phyloP scores from a whole-genome alignment of 2,329 filamentous ascomycete genomes.

The Penicillium janthinellum region DNA sequence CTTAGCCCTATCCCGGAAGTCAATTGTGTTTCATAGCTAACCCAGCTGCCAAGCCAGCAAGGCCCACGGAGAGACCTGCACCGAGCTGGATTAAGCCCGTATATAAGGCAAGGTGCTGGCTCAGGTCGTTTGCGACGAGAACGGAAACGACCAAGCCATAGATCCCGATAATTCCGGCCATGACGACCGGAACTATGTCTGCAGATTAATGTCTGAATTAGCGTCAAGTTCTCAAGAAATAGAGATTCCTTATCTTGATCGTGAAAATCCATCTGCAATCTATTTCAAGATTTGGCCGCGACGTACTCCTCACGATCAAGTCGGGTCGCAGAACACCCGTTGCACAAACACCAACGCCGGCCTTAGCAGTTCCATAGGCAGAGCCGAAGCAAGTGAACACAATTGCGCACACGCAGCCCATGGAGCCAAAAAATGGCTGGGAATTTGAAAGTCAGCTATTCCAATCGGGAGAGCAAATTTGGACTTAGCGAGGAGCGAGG shows the following conservation, averaged over 20 bases:
- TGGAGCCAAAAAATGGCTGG: constrained; percentile 91
- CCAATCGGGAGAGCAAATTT: background rate
- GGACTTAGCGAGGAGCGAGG: background rate
- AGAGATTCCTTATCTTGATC: background rate
- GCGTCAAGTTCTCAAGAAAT: background rate
- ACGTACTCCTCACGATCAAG: constrained; percentile 98
- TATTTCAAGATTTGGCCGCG: no score
- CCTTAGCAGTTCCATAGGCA: constrained; percentile 98
- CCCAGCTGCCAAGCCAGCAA: constrained; percentile 78
- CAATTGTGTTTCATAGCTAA: constrained; percentile 20
- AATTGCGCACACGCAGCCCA: constrained; percentile 93
- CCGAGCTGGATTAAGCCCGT: constrained; percentile 85
- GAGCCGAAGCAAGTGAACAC: constrained; percentile 96
- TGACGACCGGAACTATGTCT: constrained; percentile 99
- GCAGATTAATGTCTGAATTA: background rate
- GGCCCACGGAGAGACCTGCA: constrained; percentile 78
- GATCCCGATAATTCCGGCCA: constrained; percentile 99
- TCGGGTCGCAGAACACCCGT: constrained; percentile 98
- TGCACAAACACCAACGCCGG: constrained; percentile 95
- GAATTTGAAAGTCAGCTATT: background rate
- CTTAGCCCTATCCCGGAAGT: no score
- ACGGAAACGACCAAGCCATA: constrained; percentile 92
- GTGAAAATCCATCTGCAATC: no score
- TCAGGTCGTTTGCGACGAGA: constrained; percentile 77
- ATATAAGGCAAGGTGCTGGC: constrained; percentile 71